Evolutionary conservation across 768 basidiomycete species (phyloP), one percentile per base, ranked within the genome.

Genomic region (Pisolithus orientalis): DNA sequence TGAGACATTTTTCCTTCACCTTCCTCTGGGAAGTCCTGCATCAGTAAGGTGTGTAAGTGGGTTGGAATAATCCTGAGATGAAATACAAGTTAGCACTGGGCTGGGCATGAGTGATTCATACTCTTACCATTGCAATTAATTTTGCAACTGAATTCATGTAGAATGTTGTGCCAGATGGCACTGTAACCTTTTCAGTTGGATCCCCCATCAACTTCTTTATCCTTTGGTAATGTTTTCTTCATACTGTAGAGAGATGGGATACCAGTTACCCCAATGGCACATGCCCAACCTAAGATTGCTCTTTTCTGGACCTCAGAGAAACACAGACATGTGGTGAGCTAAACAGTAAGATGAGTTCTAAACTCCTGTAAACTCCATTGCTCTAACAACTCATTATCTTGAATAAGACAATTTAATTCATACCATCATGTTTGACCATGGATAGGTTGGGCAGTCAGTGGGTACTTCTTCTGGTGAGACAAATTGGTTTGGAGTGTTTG

Each of bases 221-320:
- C 14, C 50, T 51, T 52, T 62, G 59, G 39, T 53, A 59, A 59
- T 28, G 56, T 60, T 11, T 62, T 51, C 5, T 62, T 24, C 1
- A 47, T 32, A 31, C 59, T 53, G 11, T 39, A 39, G 14, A 64
- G 44, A 3, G 57, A 59, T 16, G 66, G 66, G 7, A 69, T 59
- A 39, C 62, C 53, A 5, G 27, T 13, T 9, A 62, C 67, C 4
- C 65, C 55, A 6, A 69, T 51, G 1, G 54, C 56, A 43, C 53
- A 60, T 6, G 61, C 67, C 60, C 63, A 68, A 8, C 39, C 49
- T 5, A 68, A 50, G 4, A 67, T 54, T 4, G 67, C 67, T 39
- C 47, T 52, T 47, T 68, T 51, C 50, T 68, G 67, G 16, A 55
- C 29, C 3, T 57, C 53, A 6, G 65, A 68, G 48, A 69, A 68